phyloP scores from a whole-genome alignment of 2,329 filamentous ascomycete species.

The Microsporum canis region DNA sequence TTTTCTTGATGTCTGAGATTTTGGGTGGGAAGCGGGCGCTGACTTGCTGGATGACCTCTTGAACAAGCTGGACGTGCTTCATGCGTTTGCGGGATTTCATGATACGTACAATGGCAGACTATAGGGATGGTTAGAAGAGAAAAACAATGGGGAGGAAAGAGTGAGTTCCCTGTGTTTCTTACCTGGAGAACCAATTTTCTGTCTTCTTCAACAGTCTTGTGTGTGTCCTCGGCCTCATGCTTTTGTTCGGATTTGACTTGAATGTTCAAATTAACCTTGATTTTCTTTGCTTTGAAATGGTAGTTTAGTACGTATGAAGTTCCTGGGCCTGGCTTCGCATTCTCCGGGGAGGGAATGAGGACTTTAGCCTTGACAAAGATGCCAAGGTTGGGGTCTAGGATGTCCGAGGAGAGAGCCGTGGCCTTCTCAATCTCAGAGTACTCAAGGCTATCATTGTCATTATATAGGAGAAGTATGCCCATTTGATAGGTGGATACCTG shows the following conservation, averaged over 20 bases:
- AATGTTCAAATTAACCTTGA: conserved; percentile 92
- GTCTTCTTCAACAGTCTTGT: conserved; percentile 99
- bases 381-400: conserved; percentile 71
- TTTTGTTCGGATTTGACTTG: conserved; percentile 92
- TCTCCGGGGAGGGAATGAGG: conserved; percentile 57
- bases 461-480: conserved; percentile 89
- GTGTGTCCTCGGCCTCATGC: conserved; percentile 90
- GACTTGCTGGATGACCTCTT: conserved; percentile 93
- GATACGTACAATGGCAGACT: conserved; percentile 98
- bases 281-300: conserved; percentile 97
- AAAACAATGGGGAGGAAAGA: conserved; percentile 4
- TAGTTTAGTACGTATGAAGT: conserved; percentile 79
- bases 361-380: conserved; percentile 93
- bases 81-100: conserved; percentile 99
- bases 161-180: conserved; percentile 27
- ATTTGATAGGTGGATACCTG: conserved; percentile 97
- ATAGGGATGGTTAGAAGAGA: conserved; percentile 13
- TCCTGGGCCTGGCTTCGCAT: conserved; percentile 64
- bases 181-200: conserved; percentile 94
- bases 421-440: conserved; percentile 80
- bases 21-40: conserved; percentile 86
- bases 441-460: conserved; percentile 71
- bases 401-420: conserved; percentile 68
- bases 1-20: conserved; percentile 95
- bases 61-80: conserved; percentile 91